phyloP scores from a whole-genome alignment of 1,139 yeast genomes.

The Debaryomyces subglobosus region DNA sequence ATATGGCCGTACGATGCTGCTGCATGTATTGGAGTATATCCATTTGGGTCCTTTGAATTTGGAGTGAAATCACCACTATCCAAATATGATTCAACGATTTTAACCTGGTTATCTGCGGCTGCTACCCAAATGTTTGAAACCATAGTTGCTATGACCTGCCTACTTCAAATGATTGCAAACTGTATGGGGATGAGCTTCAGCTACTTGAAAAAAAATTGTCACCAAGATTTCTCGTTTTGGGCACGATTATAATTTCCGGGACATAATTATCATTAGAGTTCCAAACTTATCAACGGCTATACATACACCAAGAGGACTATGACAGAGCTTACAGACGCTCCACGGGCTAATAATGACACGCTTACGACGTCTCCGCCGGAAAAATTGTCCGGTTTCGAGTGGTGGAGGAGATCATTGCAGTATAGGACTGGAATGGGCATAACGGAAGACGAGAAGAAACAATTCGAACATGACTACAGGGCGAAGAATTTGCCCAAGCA shows the following conservation, averaged over 20 bases:
- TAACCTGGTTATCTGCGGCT: conserved; percentile 79
- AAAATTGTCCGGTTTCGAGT: conserved; percentile 59
- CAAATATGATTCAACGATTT: conserved; percentile 59
- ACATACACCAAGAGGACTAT: background rate
- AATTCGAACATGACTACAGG: conserved; percentile 60
- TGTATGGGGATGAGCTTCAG: conserved; percentile 4
- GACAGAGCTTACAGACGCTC: conserved; percentile 10
- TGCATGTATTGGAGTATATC: conserved; percentile 95
- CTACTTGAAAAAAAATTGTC: conserved; percentile 6
- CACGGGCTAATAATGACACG: conserved; percentile 1
- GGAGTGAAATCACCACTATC: conserved; percentile 57
- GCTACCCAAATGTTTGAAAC: conserved; percentile 88
- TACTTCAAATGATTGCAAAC: conserved; percentile 1
- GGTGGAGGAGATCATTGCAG: conserved; percentile 79
- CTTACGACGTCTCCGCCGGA: conserved; percentile 25
- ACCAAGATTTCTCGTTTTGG: background rate
- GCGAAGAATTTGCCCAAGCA: conserved; percentile 49
- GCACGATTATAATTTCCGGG: conserved; percentile 7
- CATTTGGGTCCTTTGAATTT: conserved; percentile 83
- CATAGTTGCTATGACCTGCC: conserved; percentile 24
- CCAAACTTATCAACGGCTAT: background rate
- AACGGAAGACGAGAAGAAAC: conserved; percentile 52
- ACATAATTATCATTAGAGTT: background rate
- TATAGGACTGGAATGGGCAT: conserved; percentile 77
- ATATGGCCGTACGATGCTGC: conserved; percentile 91